These are phyloP conservation scores for Penicillium sp. DNA, from an alignment of 2,329 filamentous ascomycete genomes.

Conservation along the genomic window DNA sequence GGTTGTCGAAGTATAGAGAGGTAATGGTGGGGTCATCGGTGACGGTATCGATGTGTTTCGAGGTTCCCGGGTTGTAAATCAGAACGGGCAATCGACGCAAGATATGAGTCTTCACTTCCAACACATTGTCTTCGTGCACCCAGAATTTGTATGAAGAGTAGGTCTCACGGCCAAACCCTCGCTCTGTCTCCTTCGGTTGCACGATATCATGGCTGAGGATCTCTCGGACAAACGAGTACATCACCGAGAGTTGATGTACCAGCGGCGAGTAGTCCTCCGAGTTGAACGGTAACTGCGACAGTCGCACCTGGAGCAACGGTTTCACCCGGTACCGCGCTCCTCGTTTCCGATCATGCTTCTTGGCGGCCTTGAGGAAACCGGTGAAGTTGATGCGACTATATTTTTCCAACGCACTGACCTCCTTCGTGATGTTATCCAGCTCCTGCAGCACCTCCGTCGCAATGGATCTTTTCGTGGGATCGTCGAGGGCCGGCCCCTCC, in stretches of 20 bases:
- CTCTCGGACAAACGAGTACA: constrained; percentile 93
- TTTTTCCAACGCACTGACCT: constrained; percentile 90
- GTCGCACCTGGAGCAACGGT: constrained; percentile 85
- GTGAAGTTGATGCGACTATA: constrained; percentile 98
- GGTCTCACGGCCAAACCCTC: constrained; percentile 59
- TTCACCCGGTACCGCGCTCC: constrained; percentile 84
- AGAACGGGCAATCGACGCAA: constrained; percentile 86
- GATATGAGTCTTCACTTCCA: constrained; percentile 96
- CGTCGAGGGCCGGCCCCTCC: constrained; percentile 35
- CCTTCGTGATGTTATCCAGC: constrained; percentile 83
- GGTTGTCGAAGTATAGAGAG: constrained; percentile 93
- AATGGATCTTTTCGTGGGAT: constrained; percentile 51
- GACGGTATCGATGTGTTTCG: constrained; percentile 77
- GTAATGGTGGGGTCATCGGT: constrained; percentile 86
- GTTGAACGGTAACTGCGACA: constrained; percentile 90
- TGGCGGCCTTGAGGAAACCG: constrained; percentile 95
- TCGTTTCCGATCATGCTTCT: constrained; percentile 97
- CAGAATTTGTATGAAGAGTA: constrained; percentile 94
- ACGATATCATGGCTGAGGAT: constrained; percentile 54
- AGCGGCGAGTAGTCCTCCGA: constrained; percentile 91
- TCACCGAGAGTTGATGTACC: constrained; percentile 83
- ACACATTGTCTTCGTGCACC: constrained; percentile 92
- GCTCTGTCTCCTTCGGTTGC: constrained; percentile 58
- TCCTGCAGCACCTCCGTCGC: constrained; percentile 74
- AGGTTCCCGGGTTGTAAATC: constrained; percentile 84